A percentile compares a stretch with the other conserved stretches of the same genome.
phyloP scores from a whole-genome alignment of 2,329 filamentous ascomycete species.

The Botrytis galanthina region DNA sequence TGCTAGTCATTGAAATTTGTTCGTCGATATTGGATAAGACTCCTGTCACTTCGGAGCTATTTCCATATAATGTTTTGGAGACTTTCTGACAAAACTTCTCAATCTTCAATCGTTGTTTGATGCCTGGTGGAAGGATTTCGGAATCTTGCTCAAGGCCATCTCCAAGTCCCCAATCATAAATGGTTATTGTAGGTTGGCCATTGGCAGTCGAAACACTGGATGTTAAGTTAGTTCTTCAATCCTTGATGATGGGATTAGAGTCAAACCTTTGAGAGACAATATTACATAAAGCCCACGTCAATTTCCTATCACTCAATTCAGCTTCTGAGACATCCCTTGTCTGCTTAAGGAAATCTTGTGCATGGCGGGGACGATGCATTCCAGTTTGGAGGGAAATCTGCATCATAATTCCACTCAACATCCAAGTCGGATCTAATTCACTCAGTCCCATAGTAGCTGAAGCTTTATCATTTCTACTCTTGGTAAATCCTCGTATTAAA shows the following conservation, averaged over 20 bases:
- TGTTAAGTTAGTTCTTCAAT: background rate
- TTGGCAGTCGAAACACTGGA: conserved; percentile 63
- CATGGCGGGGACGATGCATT: conserved; percentile 31
- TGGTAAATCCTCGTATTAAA: conserved; percentile 27
- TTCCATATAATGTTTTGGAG: conserved; percentile 55
- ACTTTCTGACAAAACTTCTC: conserved; percentile 59
- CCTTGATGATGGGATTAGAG: background rate
- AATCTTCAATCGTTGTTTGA: conserved; percentile 51
- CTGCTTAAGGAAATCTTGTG: conserved; percentile 29
- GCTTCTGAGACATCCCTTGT: conserved; percentile 27
- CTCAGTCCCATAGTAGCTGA: conserved; percentile 19
- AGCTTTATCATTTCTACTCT: conserved; percentile 21
- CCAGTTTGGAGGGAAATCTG: conserved; percentile 35
- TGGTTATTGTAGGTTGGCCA: conserved; percentile 61
- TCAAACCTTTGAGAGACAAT: conserved; percentile 61
- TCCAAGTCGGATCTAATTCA: conserved; percentile 30
- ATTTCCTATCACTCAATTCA: conserved; percentile 51
- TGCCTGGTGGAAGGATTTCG: conserved; percentile 49
- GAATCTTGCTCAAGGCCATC: conserved; percentile 44
- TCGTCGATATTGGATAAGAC: conserved; percentile 44
- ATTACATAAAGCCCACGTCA: conserved; percentile 68
- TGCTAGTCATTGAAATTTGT: conserved; percentile 44
- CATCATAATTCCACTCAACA: conserved; percentile 35
- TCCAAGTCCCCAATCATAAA: conserved; percentile 57
- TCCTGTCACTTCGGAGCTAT: conserved; percentile 44